phyloP scores from a whole-genome alignment of 768 basidiomycete species.

The Rhodotorula babjevae region DNA sequence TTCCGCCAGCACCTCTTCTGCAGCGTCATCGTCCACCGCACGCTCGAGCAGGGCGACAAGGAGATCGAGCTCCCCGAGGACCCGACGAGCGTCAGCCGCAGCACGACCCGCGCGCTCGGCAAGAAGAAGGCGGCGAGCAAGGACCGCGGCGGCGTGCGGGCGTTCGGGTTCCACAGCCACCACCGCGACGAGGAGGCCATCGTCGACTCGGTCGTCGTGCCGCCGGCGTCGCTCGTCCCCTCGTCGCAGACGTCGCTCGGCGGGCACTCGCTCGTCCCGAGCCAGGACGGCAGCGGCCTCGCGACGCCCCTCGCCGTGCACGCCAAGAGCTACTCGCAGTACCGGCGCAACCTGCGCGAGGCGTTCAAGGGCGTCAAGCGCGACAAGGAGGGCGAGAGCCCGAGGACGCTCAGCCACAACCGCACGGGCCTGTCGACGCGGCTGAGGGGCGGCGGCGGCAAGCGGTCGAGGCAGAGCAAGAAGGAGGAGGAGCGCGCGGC shows the following conservation, averaged over 20 bases:
- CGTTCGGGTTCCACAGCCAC: constrained; percentile 18
- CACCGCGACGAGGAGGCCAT: constrained; percentile 21
- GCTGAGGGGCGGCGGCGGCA: background rate
- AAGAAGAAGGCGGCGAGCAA: background rate
- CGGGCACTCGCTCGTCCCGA: background rate
- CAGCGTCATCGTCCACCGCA: constrained; percentile 61
- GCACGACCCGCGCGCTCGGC: constrained; percentile 9
- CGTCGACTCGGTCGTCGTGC: constrained; percentile 4
- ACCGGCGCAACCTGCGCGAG: constrained; percentile 6
- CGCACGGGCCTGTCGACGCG: constrained; percentile 6
- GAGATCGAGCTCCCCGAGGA: background rate
- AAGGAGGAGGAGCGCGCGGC: constrained; percentile 14
- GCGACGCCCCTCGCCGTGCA: constrained; percentile 1
- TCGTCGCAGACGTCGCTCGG: background rate
- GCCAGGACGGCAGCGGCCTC: background rate
- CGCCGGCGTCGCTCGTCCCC: background rate
- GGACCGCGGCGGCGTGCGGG: background rate
- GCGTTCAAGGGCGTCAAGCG: constrained; percentile 15
- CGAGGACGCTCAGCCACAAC: constrained; percentile 16
- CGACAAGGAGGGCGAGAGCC: constrained; percentile 1
- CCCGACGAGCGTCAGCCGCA: background rate
- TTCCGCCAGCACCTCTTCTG: constrained; percentile 67
- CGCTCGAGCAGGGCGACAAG: constrained; percentile 5
- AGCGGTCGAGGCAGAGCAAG: background rate
- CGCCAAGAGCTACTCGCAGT: constrained; percentile 6